A percentile compares a stretch with the other conserved stretches of the same genome.
These are phyloP conservation scores for Pluteus cervinus DNA, from an alignment of 768 basidiomycete genomes.

Conservation along the genomic window DNA sequence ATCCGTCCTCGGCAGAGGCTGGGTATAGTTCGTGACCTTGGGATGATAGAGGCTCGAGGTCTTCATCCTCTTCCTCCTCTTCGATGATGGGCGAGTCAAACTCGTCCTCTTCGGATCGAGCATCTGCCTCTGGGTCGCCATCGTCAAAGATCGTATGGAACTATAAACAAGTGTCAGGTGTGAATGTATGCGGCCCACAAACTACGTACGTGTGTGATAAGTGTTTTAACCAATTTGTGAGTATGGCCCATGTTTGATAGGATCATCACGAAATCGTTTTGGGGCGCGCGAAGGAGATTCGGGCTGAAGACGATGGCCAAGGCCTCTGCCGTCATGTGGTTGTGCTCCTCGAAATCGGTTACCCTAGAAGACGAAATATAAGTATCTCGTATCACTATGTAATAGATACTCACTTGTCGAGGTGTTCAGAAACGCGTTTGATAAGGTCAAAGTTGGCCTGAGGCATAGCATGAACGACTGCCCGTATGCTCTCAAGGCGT, in stretches of 20 bases:
- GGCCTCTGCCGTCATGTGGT: slow-evolving; percentile 85
- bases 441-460: slow-evolving; percentile 74
- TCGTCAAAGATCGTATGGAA: slow-evolving; percentile 74
- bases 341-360: slow-evolving; percentile 83
- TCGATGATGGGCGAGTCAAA: slow-evolving; percentile 62
- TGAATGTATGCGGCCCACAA: neutral
- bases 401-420: slow-evolving; percentile 52
- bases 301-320: slow-evolving; percentile 85
- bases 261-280: slow-evolving; percentile 73
- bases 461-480: slow-evolving; percentile 64
- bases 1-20: too few species aligned
- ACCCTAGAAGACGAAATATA: slow-evolving; percentile 41
- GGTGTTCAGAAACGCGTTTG: slow-evolving; percentile 72
- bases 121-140: slow-evolving; percentile 53
- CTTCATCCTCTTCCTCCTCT: slow-evolving; percentile 55
- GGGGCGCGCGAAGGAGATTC: slow-evolving; percentile 69
- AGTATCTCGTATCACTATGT: too few species aligned
- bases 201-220: slow-evolving; percentile 65
- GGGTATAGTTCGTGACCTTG: too few species aligned
- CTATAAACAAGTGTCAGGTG: slow-evolving; percentile 20
- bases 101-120: slow-evolving; percentile 57
- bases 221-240: slow-evolving; percentile 67
- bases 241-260: slow-evolving; percentile 76
- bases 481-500: slow-evolving; percentile 57
- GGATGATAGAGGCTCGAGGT: too few species aligned